Base-by-base conservation (phyloP, 1,139 yeast genomes). In the Saccharomycopsis phalli region DNA sequence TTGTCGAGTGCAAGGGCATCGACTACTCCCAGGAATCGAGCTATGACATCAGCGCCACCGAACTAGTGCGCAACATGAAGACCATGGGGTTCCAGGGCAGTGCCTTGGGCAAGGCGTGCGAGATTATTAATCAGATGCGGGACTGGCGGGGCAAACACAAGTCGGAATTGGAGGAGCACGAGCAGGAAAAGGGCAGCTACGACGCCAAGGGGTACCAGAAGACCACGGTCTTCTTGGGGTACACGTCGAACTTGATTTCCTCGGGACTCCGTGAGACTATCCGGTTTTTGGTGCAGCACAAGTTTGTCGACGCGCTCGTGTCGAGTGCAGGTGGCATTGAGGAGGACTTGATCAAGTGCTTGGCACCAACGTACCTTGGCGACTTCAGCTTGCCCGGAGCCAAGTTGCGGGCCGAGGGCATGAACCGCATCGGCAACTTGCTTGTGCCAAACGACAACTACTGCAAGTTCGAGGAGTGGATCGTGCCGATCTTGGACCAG, bases 61-160 rank as follows among this genome's bases (percentile, higher is more conserved):
- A 84, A 54, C 66, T 91, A 50, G 72, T 91, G 50, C 68, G 66
- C 28, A 74, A 93, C 31, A 91, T 93, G 98, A 74, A 68, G 52
- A 77, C 76, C 35, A 91, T 91, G 96, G 99, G 99, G n/a, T 93
- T 91, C 68, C 99, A 91, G 63, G 98, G 95, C 4, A 74, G 88
- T 16, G 72, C 93, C 2, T 70, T 91, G 34, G 79, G 87, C 22
- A 69, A 76, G 51, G 96, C 96, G 2, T 87, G 96, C 58, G 94
- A 84, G 21, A 83, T 91, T 50, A 86, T 91, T 47, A 75, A 88
- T 55, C 76, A 82, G 40, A 93, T 91, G 99, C 74, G 95, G 60
- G 47, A 64, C 14, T 91, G 97, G 97, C 75, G 88, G 60, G 98
- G 97, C 44, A 73, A 72, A 49, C 81, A 81, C 52, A 69, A 59